Evolutionary conservation across 164 flowering plant genomes (phyloP), one percentile per base, ranked within the genome.

Genomic region (Protea cynaroides): DNA sequence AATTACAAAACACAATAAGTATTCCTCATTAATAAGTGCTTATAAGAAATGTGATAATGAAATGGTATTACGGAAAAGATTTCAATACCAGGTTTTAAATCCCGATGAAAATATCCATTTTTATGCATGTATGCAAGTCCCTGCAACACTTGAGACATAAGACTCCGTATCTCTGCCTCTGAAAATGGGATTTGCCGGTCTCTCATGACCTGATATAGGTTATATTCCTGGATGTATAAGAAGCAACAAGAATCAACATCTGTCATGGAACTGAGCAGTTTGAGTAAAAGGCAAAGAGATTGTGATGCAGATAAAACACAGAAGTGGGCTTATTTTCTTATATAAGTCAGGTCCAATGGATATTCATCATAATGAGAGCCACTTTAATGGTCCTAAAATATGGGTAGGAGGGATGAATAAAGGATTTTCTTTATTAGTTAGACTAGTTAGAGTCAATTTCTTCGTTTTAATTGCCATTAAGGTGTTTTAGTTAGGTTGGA

Each of bases 21-120:
- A 38, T 1, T 43, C 25, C 24, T 14, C 7, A 51, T 56, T 24
- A 8, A 46, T 40, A 47, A n/a, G 56, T 21, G 21, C 10, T 52
- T 21, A 14, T 38, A 38, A 56, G 52, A 25, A 70, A 46, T 37
- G 24, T 7, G 36, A 7, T 55, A 44, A 2, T 34, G 24, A 25
- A 44, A 2, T 34, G 24, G n/a, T 17, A 23, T n/a, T 29, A 56
- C 34, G 22, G 36, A 34, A 56, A 34, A 21, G 15, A 29, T n/a
- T 24, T 50, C 0, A 25, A 66, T 83, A 87, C 96, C 96, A 78
- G 96, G 96, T 75, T 90, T 90, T 17, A 90, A 61, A 75, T 90
- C 96, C 53, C 96, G 81, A 64, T 90, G 96, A 67, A 87, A 90
- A 66, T 87, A 87, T 65, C 92, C 92, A 78, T 74, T 82, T 67